Base-by-base conservation (phyloP, 768 basidiomycete genomes). In the Nidularia sp. region DNA sequence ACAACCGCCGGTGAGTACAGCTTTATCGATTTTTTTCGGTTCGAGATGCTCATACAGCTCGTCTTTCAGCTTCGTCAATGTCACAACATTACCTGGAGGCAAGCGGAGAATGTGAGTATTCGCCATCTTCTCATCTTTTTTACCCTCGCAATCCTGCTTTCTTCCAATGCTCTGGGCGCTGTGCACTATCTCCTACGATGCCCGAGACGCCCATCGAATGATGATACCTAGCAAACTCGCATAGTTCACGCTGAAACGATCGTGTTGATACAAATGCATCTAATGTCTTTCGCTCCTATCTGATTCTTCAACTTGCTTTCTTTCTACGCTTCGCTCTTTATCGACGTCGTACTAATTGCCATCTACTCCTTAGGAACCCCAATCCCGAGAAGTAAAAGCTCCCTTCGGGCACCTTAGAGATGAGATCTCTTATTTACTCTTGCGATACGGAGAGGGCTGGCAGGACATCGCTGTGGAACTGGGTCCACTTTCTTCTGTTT, bases 201-300 rank as follows among this genome's bases (percentile, higher is more conserved):
- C 49, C 47, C 51, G 5, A 13, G 31, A 31, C 25, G 13, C 18
- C 15, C 48, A 29, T 34, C 45, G 8, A 47, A 59, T 67, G 84
- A 86, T 86, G 86, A 88, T 78, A 78, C 71, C 58, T 57, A 59
- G 62, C 66, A 69, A 73, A 71, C 69, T 75, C 76, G 88, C 93
- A 94, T 94, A 94, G 93, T 95, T 94, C 92, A 95, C 90, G 85
- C 93, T 86, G 92, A 96, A 90, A 70, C 72, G 66, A 71, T 69
- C 64, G 70, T 93, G 91, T 90, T 85, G 88, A 93, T 73, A 86
- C 79, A 71, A 72, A 82, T 77, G 60, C 85, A 91, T 90, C 88
- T 82, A 75, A 83, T 70, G 92, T 97, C 93, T 95, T 95, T 95
- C 93, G 93, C 93, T 95, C 92, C 93, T 95, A 95, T 95, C 92